Conservation (phyloP, 805 yeast genomes). For the Pichia membranifaciens region DNA sequence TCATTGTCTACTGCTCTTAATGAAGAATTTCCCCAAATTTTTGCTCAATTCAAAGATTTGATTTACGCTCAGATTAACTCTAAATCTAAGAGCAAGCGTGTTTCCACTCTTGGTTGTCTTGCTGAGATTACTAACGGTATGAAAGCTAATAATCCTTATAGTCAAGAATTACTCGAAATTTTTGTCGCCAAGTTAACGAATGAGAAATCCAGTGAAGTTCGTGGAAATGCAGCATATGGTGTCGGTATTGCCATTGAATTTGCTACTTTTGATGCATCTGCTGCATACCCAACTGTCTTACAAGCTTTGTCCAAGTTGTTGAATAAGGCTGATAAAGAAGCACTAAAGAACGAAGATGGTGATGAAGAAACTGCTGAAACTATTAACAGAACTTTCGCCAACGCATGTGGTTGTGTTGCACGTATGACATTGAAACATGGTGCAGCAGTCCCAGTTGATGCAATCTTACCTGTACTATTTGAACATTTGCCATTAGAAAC, state of each 20-base stretch:
- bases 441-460: constrained; percentile 67
- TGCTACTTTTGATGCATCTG: constrained; percentile 49
- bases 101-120: constrained; percentile 78
- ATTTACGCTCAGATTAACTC: constrained; percentile 53
- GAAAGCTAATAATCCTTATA: constrained; percentile 58
- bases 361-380: constrained; percentile 77
- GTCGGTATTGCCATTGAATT: constrained; percentile 67
- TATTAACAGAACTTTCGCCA: constrained; percentile 79
- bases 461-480: constrained; percentile 67
- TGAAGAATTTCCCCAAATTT: constrained; percentile 65
- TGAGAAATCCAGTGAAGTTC: constrained; percentile 78
- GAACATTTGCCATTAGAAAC: constrained; percentile 79
- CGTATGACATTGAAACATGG: constrained; percentile 77
- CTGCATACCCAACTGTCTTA: constrained; percentile 64
- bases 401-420: constrained; percentile 96
- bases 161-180: constrained; percentile 63
- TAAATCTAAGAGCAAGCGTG: constrained; percentile 68
- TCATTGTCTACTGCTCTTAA: constrained; percentile 72
- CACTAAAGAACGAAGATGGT: constrained; percentile 51
- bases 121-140: constrained; percentile 84
- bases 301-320: constrained; percentile 63
- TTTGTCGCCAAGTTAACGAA: constrained; percentile 64
- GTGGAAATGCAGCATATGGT: constrained; percentile 95
- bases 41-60: constrained; percentile 63
- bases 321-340: constrained; percentile 71